Evolutionary conservation across 495 filamentous ascomycete genomes (phyloP), one percentile per base, ranked within the genome.

Genomic region (Platismatia glauca): DNA sequence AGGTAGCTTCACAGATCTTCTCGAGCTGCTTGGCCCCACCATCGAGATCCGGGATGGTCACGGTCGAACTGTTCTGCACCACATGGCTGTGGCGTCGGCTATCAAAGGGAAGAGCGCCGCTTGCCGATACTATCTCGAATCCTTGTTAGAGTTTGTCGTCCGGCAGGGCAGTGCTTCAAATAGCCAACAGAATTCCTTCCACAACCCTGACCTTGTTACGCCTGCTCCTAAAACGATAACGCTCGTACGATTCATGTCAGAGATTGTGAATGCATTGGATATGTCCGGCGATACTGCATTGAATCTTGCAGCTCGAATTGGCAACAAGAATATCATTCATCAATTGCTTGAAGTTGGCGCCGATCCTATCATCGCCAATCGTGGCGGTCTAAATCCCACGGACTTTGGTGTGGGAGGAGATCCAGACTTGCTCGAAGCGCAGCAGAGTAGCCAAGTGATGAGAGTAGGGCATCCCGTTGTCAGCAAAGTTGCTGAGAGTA

Each of bases 191-290:
- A 70, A 57, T 34, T 71, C 67, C 15, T 68, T 75, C 34, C 75
- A 77, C 64, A 64, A 61, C 39, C 57, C 57, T 34, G 56, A 60
- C 13, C 41, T 39, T 50, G 68, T 69, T 12, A 68, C 77, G 55
- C 52, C 72, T 35, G 65, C 65, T 7, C 70, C 69, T 6, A 84
- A 86, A 44, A 84, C 87, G 62, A 94, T 97, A 70, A 86, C 85
- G 38, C 79, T 98, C 27, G 90, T 86, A 7, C 85, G 89, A 43
- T 97, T 98, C 74, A 95, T 98, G 80, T 87, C 87, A 29, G 91
- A 97, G 68, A 89, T 98, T 67, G 93, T 98, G 64, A 97, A 98
- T 68, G 84, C 90, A 5, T 87, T 89, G 57, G 94, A 98, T 73
- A 88, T 89, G 65, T 86, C 88, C 58, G 94, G 94, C 7, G 95